Evolutionary conservation across 495 filamentous ascomycete species (phyloP), one percentile per base, ranked within the genome.

Genomic region (Platismatia glauca): DNA sequence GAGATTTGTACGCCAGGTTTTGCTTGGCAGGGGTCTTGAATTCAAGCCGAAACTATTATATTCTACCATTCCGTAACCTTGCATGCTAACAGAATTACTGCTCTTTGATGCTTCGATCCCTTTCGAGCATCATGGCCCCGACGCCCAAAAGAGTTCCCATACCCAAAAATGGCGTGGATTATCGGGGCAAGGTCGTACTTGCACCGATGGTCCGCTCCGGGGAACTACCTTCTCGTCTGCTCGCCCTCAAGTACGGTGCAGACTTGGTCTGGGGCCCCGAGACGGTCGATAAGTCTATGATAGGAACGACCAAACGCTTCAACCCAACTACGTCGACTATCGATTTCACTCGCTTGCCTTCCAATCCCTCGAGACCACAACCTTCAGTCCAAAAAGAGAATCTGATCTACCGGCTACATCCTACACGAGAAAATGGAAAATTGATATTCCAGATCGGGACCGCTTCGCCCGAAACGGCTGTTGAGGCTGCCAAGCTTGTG

Each of bases 211-310:
- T 98, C 31, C 86, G 94, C 43, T 92, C 89, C 33, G 95, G 95
- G 67, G 94, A 99, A 76, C 78, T 97, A 22, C 95, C 95, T 7
- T 91, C 88, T 12, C 86, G 94, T 20, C 82, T 98, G 1, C 71
- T 92, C 6, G 88, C 94, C 9, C 82, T 98, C 24, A 86, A 95
- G 68, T 97, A 98, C 71, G 94, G 94, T 55, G 95, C 95, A 50
- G 94, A 97, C 71, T 82, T 97, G 18, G 94, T 97, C 62, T 98
- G 93, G 94, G 93, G 92, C 13, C 94, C 94, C 9, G 94, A 98
- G 75, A 97, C 90, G 3, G 86, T 98, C 64, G 94, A 97, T 72
- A 84, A 82, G 69, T 82, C 92, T 50, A 82, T 98, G 67, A 95
- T 97, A 69, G 95, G 94, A 62, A 87, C 90, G 22, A 83, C 77